Base-by-base conservation (phyloP, 768 basidiomycete species). In the Lenzites betulinus region DNA sequence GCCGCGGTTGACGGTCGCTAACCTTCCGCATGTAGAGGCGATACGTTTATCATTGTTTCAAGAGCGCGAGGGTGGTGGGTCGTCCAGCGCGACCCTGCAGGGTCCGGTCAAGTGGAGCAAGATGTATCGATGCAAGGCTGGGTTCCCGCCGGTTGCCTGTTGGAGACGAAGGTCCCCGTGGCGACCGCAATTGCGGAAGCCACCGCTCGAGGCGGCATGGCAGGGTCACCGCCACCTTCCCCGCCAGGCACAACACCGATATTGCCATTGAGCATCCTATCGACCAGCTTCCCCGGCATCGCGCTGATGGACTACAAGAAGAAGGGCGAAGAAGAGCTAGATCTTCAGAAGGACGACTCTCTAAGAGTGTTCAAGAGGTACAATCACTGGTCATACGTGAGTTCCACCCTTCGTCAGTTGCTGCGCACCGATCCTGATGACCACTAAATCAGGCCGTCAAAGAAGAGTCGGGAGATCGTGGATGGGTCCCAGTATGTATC, bases 1-100 rank as follows among this genome's bases (percentile, higher is more conserved):
- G 57, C 63, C 67, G 46, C 39, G 42, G 50, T 33, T 55, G 23
- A 25, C 41, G 15, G 36, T 22, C 30, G 53, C 47, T 49, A 39
- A 54, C 55, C 48, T 38, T 36, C 47, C 36, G 23, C 13, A 26
- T 54, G 2, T 60, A 95, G 93, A 16, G 94, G 93, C 41, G 93
- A 95, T 69, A 94, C 94, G 1, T 98, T 95, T 75, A 86, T 96
- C 63, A 95, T 98, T 64, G 77, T 95, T 42, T 92, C 92, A 54
- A 87, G 95, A 54, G 89, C 95, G n/a, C 88, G 95, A 56, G 96
- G 97, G 1, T 99, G 97, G 97, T 99, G 96, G 94, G 92, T 98
- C 35, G 97, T 98, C 4, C 95, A 98, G 71, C 87, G 92, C 35
- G 97, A 99, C 73, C 90, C 90, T 30, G 86, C 85, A 36, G 95